Percentiles rank a stretch among this genome's conserved stretches.
Conservation (phyloP, 441 rosid species). For the Cnidoscolus chayamansa region DNA sequence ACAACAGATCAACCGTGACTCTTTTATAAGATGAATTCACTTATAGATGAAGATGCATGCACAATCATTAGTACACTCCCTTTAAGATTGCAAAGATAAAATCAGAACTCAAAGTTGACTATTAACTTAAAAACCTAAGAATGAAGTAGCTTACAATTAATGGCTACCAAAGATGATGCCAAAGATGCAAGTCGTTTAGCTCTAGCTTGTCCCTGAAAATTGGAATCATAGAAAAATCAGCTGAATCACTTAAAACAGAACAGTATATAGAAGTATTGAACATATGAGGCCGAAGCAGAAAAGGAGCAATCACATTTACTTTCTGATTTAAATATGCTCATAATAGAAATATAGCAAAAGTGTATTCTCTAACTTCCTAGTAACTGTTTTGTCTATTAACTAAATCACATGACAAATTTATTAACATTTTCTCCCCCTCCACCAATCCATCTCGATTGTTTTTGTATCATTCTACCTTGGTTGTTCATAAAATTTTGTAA, state of each 20-base stretch:
- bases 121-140: slow-evolving; percentile 16
- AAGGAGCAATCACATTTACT: background rate
- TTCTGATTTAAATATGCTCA: background rate
- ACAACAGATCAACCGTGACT: slow-evolving; percentile 45
- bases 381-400: background rate
- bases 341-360: background rate
- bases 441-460: background rate
- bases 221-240: slow-evolving; percentile 14
- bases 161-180: slow-evolving; percentile 44
- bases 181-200: slow-evolving; percentile 45
- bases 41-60: slow-evolving; percentile 25
- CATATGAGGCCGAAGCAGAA: background rate
- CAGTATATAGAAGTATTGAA: background rate
- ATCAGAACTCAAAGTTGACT: background rate
- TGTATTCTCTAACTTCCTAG: background rate
- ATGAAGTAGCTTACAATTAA: slow-evolving; percentile 37
- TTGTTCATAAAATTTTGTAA: background rate
- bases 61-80: slow-evolving; percentile 11
- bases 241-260: slow-evolving; percentile 5
- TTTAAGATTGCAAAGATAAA: slow-evolving; percentile 1
- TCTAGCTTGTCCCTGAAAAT: slow-evolving; percentile 47
- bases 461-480: background rate
- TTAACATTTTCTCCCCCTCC: background rate
- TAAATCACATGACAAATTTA: background rate
- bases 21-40: slow-evolving; percentile 43